phyloP scores from a whole-genome alignment of 345 rosid genomes.

The Dimocarpus longan region DNA sequence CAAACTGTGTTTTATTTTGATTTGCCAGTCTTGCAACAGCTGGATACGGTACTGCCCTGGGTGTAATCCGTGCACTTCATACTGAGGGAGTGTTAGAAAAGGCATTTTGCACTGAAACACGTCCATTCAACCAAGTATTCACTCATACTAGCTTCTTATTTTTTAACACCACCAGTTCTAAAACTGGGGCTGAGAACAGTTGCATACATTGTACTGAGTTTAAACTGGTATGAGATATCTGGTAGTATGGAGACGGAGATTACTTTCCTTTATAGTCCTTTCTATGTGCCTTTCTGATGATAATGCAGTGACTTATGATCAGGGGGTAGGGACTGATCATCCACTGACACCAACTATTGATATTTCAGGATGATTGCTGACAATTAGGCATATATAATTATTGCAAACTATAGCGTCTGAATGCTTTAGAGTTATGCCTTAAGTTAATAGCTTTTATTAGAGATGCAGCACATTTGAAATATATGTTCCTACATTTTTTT shows the following conservation, averaged over 20 bases:
- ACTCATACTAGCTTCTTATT: neutral
- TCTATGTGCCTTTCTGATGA: neutral
- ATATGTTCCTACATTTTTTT: neutral
- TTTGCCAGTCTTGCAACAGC: constrained; percentile 88
- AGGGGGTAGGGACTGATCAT: neutral
- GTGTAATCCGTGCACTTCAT: constrained; percentile 88
- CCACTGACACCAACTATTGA: neutral
- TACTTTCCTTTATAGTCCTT: neutral
- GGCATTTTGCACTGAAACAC: constrained; percentile 97
- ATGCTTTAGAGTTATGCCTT: neutral
- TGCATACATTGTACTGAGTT: neutral
- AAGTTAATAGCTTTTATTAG: neutral
- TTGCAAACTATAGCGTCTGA: neutral
- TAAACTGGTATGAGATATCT: neutral
- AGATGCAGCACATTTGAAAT: too few species aligned
- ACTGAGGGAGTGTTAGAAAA: constrained; percentile 65
- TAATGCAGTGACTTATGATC: neutral
- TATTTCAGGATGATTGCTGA: neutral
- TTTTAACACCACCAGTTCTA: neutral
- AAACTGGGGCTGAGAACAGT: neutral
- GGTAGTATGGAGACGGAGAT: neutral
- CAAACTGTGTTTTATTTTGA: constrained; percentile 3
- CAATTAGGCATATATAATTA: neutral
- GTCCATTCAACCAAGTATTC: constrained; percentile 86
- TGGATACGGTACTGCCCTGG: constrained; percentile 97